Conservation (phyloP, 1,139 yeast species). For the Zhuliangozyma parablackwelliae region DNA sequence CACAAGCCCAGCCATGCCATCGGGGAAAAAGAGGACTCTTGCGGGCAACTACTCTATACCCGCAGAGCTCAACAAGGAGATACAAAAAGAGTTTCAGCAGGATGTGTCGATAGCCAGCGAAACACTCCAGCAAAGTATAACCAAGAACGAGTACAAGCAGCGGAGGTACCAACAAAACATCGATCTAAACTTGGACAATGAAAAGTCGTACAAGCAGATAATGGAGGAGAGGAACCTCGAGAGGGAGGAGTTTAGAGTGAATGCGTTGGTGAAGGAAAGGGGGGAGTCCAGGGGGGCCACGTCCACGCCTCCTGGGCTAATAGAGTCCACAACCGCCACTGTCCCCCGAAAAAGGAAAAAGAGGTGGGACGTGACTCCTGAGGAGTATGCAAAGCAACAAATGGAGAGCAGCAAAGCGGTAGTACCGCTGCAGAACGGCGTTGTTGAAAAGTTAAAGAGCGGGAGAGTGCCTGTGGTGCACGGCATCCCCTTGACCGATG, state of each 20-base stretch:
- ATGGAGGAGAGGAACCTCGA: constrained; percentile 34
- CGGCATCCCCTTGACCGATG: constrained; percentile 48
- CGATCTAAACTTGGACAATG: constrained; percentile 19
- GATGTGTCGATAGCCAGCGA: constrained; percentile 18
- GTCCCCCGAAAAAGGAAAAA: constrained; percentile 19
- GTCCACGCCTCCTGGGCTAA: constrained; percentile 7
- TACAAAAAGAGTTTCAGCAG: constrained; percentile 20
- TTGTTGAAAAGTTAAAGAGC: constrained; percentile 8
- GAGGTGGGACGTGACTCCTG: constrained; percentile 36
- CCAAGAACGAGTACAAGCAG: constrained; percentile 17
- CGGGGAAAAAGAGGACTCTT: constrained; percentile 13
- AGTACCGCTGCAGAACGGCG: not conserved
- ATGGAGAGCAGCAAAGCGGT: not conserved
- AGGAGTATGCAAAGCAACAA: constrained; percentile 19
- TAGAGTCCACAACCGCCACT: constrained; percentile 2
- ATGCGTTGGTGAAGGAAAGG: constrained; percentile 14
- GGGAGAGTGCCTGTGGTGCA: constrained; percentile 36
- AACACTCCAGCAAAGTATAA: constrained; percentile 17
- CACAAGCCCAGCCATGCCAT: not conserved
- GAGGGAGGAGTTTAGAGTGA: constrained; percentile 25
- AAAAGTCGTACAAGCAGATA: constrained; percentile 29
- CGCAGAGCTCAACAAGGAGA: constrained; percentile 19
- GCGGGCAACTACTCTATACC: constrained; percentile 34
- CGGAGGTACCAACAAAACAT: constrained; percentile 21
- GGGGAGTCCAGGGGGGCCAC: constrained; percentile 10